A percentile compares a stretch with the other conserved stretches of the same genome.
These are phyloP conservation scores for Athelia sp. DNA, from an alignment of 1,284 basidiomycete genomes.

Conservation along the genomic window DNA sequence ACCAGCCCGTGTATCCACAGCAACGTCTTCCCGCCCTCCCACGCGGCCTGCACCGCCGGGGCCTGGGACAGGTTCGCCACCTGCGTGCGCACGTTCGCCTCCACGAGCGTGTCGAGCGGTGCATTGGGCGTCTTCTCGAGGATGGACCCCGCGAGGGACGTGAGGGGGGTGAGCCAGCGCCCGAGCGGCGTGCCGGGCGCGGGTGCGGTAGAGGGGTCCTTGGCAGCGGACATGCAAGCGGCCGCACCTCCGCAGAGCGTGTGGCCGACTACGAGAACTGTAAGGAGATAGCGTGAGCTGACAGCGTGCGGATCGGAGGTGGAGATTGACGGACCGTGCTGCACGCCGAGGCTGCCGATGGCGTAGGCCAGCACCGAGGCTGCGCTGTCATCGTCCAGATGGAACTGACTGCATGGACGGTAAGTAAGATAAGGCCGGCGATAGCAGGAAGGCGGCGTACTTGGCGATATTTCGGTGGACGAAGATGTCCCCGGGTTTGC, in stretches of 20 bases:
- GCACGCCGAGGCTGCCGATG: constrained; percentile 71
- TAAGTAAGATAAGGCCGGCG: constrained; percentile 22
- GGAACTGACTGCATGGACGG: constrained; percentile 61
- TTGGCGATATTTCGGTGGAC: constrained; percentile 60
- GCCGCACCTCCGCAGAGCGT: constrained; percentile 76
- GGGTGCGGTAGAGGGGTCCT: constrained; percentile 18
- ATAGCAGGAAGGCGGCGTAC: constrained; percentile 38
- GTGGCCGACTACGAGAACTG: constrained; percentile 81
- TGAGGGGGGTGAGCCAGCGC: constrained; percentile 73
- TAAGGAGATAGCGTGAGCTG: constrained; percentile 21
- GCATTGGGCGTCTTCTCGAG: constrained; percentile 28
- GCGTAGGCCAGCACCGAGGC: constrained; percentile 81
- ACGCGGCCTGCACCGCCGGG: constrained; percentile 63
- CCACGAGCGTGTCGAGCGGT: constrained; percentile 53
- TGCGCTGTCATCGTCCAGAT: constrained; percentile 72
- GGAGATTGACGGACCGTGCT: constrained; percentile 65
- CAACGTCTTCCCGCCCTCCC: constrained; percentile 62
- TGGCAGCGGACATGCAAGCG: constrained; percentile 48
- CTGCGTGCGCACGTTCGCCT: constrained; percentile 74
- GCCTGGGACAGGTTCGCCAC: constrained; percentile 69
- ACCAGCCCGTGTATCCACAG: constrained; percentile 79
- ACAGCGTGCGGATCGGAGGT: constrained; percentile 13
- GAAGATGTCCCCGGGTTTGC: constrained; percentile 59
- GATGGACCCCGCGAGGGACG: constrained; percentile 48
- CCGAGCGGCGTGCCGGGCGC: constrained; percentile 46